These are phyloP conservation scores for Moniliophthora roreri DNA, from an alignment of 1,284 basidiomycete genomes.

Conservation along the genomic window DNA sequence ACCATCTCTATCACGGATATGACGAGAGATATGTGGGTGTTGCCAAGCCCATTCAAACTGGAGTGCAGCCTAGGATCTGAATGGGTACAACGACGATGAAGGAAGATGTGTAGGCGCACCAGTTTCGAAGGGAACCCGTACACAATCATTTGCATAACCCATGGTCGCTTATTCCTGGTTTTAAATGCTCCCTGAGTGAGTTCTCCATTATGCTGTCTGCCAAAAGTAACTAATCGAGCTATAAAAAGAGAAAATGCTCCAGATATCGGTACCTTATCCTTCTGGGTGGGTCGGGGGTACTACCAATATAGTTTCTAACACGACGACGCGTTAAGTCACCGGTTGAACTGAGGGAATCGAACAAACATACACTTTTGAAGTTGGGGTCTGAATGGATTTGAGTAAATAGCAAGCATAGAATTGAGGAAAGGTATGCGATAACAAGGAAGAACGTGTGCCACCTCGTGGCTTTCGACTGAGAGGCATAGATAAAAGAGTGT, in stretches of 20 bases:
- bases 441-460: slow-evolving; percentile 37
- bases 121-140: slow-evolving; percentile 87
- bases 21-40: slow-evolving; percentile 62
- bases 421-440: slow-evolving; percentile 63
- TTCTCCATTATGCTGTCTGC: slow-evolving; percentile 84
- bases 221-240: not conserved
- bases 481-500: slow-evolving; percentile 16
- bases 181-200: slow-evolving; percentile 74
- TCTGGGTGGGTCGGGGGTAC: slow-evolving; percentile 78
- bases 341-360: not conserved
- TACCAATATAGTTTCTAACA: slow-evolving; percentile 74
- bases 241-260: not conserved
- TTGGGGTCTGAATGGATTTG: slow-evolving; percentile 60
- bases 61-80: slow-evolving; percentile 56
- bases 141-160: slow-evolving; percentile 90
- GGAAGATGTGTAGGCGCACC: slow-evolving; percentile 23
- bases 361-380: slow-evolving; percentile 55
- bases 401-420: slow-evolving; percentile 92
- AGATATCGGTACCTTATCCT: slow-evolving; percentile 51
- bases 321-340: slow-evolving; percentile 7
- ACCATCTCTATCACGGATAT: slow-evolving; percentile 46
- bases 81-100: not conserved
- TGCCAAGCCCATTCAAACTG: slow-evolving; percentile 96
- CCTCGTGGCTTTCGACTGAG: not conserved
- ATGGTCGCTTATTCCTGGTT: slow-evolving; percentile 73